phyloP scores from a whole-genome alignment of 169 alveolate species.

The Amoebophrya sp. region DNA sequence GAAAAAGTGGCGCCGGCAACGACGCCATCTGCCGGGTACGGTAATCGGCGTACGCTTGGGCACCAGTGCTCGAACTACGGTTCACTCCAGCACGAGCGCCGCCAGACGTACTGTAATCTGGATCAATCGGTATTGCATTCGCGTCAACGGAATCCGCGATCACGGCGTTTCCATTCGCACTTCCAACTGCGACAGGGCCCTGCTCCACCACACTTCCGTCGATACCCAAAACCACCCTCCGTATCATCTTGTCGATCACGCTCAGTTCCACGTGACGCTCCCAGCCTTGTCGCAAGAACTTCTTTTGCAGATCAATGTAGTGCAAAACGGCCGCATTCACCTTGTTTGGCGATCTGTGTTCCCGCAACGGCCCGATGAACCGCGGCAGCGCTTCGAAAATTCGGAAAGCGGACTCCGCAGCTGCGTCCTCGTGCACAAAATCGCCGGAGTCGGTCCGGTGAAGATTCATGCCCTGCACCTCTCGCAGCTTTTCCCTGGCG shows the following conservation, averaged over 20 bases:
- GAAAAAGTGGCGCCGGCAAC: too few species aligned
- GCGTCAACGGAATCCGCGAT: too few species aligned
- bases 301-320: background rate
- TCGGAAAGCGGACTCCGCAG: background rate
- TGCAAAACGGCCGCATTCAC: background rate
- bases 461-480: background rate
- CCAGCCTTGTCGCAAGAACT: background rate
- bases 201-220: too few species aligned
- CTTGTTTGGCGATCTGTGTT: background rate
- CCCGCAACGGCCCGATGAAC: background rate
- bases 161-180: too few species aligned
- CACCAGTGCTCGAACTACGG: too few species aligned
- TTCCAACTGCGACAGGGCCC: too few species aligned
- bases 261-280: background rate
- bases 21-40: too few species aligned
- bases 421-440: background rate
- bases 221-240: background rate
- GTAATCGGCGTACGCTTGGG: too few species aligned
- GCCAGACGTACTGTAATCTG: too few species aligned
- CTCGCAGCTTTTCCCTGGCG: background rate
- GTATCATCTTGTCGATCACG: background rate
- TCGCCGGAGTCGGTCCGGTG: background rate
- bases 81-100: too few species aligned
- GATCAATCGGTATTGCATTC: too few species aligned
- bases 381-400: background rate